These are phyloP conservation scores for Cardiosporidium cionae DNA, from an alignment of 169 alveolate genomes.

Conservation along the genomic window DNA sequence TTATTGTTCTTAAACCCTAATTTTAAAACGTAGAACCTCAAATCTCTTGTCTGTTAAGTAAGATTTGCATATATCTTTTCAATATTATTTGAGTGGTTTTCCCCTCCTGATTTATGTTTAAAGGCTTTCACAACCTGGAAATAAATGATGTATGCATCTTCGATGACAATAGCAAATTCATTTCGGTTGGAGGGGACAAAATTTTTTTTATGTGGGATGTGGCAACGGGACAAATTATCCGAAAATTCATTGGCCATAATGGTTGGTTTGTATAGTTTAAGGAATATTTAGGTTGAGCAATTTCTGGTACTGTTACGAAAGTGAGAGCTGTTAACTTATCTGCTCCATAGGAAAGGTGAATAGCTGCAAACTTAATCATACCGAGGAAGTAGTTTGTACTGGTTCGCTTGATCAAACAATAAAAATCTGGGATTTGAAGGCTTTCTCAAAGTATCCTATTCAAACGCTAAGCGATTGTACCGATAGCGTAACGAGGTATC, in stretches of 20 bases:
- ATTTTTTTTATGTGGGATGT: constrained; percentile 61
- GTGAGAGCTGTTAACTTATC: too few species aligned
- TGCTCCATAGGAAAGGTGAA: too few species aligned
- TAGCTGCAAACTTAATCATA: constrained; percentile 37
- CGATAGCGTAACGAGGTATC: constrained; percentile 41
- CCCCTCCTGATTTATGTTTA: too few species aligned
- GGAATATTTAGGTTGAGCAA: constrained; percentile 15
- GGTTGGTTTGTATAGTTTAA: constrained; percentile 29
- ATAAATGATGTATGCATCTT: constrained; percentile 48
- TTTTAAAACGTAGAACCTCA: too few species aligned
- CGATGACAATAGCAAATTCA: constrained; percentile 55
- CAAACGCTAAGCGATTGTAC: constrained; percentile 46
- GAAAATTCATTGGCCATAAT: constrained; percentile 54
- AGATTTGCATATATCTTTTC: too few species aligned
- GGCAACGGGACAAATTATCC: constrained; percentile 46
- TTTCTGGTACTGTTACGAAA: too few species aligned
- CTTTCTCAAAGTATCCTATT: constrained; percentile 31
- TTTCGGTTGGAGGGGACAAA: constrained; percentile 62
- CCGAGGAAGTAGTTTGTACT: constrained; percentile 40
- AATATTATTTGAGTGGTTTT: too few species aligned
- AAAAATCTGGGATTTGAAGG: constrained; percentile 57
- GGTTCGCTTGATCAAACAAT: constrained; percentile 57
- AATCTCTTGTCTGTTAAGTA: too few species aligned
- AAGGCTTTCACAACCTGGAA: constrained; percentile 65
- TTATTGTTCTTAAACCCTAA: too few species aligned